Evolutionary conservation across 2,329 filamentous ascomycete genomes (phyloP).

Genomic region (Talaromyces islandicus): DNA sequence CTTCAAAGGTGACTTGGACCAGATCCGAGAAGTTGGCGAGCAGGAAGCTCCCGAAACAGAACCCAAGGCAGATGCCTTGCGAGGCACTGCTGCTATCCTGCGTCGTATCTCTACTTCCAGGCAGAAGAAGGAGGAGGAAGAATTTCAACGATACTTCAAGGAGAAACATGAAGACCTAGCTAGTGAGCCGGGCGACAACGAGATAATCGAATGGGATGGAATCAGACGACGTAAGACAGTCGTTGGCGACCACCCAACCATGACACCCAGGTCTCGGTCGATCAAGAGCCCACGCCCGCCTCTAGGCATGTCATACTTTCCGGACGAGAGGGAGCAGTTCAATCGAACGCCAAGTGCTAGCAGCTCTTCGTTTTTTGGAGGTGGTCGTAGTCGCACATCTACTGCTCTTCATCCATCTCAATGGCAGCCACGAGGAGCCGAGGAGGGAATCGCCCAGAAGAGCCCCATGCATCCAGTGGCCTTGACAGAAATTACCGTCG

Average conservation of each 20-base stretch:
- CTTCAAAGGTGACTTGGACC: constrained; percentile 86
- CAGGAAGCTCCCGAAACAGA: constrained; percentile 95
- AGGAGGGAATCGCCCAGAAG: constrained; percentile 26
- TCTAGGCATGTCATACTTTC: constrained; percentile 81
- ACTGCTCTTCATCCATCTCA: constrained; percentile 29
- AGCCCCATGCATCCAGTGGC: constrained; percentile 58
- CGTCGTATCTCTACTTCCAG: constrained; percentile 71
- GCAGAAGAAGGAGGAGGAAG: constrained; percentile 71
- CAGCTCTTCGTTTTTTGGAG: constrained; percentile 32
- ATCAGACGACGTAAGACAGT: constrained; percentile 66
- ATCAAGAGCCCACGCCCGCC: constrained; percentile 61
- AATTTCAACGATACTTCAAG: constrained; percentile 70
- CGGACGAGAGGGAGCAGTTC: constrained; percentile 55
- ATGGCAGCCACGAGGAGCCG: constrained; percentile 29
- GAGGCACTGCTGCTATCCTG: constrained; percentile 81
- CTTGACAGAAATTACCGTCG: constrained; percentile 54
- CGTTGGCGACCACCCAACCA: constrained; percentile 38
- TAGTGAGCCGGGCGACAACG: constrained; percentile 70
- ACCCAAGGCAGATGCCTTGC: constrained; percentile 92
- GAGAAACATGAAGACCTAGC: constrained; percentile 68
- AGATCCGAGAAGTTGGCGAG: constrained; percentile 90
- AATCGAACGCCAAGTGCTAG: constrained; percentile 30
- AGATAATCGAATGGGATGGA: constrained; percentile 86
- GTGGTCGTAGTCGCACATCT: constrained; percentile 32
- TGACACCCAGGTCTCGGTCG: constrained; percentile 36